Percentiles rank a stretch among this genome's conserved stretches.
These are phyloP conservation scores for Neofusicoccum kwambonambiense DNA, from an alignment of 2,329 filamentous ascomycete species.

Conservation along the genomic window DNA sequence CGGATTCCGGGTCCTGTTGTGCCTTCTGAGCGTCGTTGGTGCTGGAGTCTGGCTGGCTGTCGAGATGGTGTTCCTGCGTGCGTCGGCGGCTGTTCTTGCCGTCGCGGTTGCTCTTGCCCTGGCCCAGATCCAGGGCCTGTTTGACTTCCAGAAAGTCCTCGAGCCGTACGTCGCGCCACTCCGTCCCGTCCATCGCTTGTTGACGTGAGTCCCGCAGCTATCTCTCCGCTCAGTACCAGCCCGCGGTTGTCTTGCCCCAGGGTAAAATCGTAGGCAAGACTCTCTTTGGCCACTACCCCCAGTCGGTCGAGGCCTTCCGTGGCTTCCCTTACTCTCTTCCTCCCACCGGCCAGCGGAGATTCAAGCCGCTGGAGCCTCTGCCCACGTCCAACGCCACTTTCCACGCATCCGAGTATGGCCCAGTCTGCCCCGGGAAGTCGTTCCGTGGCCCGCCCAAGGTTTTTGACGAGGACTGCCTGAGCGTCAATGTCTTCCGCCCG, in stretches of 20 bases:
- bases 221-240: not conserved
- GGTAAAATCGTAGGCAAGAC: constrained; percentile 21
- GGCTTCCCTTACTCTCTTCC: constrained; percentile 26
- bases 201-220: not conserved
- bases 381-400: constrained; percentile 18
- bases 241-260: constrained; percentile 20
- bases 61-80: constrained; percentile 10
- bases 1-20: not conserved
- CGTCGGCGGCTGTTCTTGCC: constrained; percentile 10
- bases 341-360: constrained; percentile 24
- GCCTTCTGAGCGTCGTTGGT: not conserved
- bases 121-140: constrained; percentile 3
- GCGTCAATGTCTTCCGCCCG: constrained; percentile 25
- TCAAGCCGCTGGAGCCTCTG: constrained; percentile 24
- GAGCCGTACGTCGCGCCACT: constrained; percentile 6
- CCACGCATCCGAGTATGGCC: constrained; percentile 24
- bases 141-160: constrained; percentile 14
- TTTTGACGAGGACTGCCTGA: constrained; percentile 27
- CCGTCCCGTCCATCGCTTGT: not conserved
- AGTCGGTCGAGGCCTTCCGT: constrained; percentile 22
- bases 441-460: constrained; percentile 21
- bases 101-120: constrained; percentile 12
- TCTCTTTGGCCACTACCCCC: constrained; percentile 16
- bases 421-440: constrained; percentile 24
- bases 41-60: not conserved